Base-by-base conservation (phyloP, 192 early-diverging fungal genomes). In the Gryganskiella cystojenkinii region DNA sequence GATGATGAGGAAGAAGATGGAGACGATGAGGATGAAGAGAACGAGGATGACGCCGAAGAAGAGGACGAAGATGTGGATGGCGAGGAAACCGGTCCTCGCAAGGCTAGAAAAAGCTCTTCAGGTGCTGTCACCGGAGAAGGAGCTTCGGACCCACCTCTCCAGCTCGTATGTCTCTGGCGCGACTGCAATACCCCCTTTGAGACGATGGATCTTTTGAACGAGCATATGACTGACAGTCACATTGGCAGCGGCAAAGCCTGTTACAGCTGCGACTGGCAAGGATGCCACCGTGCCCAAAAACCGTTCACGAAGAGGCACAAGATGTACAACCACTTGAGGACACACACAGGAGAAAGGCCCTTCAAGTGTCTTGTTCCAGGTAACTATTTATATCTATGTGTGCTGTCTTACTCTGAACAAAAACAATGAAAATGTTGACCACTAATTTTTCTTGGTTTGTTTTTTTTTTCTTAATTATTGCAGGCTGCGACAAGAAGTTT, bases 261-360 rank as follows among this genome's bases (percentile, higher is more conserved):
- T 43, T 86, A 86, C 30, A 71, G 71, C 43, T 86, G 84, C 28
- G 78, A 80, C 8, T 86, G 84, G 84, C 70, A 81, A 52, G 74
- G 78, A 3, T 86, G 84, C 31, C 72, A 66, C 9, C 71, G 82
- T 67, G 57, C 56, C 35, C 53, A 72, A 34, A 83, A 83, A 70
- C 88, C 91, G 22, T 92, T 92, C 72, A 80, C 88, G 19, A 88
- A 91, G 71, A 68, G 90, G 10, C 90, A 91, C 61, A 92, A 92
- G 62, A 82, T 92, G 69, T 88, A 84, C 42, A 91, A 91, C 51
- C 91, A 92, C 63, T 66, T 91, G 67, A 86, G 91, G 14, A 90
- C 86, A 0, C 91, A 92, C 61, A 92, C 91, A 7, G 91, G 91
- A 33, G 91, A 92, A 80, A 81, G 86, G 27, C 91, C 91, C 24